Evolutionary conservation across 2,329 filamentous ascomycete genomes (phyloP).

Genomic region (Talaromyces sp.): DNA sequence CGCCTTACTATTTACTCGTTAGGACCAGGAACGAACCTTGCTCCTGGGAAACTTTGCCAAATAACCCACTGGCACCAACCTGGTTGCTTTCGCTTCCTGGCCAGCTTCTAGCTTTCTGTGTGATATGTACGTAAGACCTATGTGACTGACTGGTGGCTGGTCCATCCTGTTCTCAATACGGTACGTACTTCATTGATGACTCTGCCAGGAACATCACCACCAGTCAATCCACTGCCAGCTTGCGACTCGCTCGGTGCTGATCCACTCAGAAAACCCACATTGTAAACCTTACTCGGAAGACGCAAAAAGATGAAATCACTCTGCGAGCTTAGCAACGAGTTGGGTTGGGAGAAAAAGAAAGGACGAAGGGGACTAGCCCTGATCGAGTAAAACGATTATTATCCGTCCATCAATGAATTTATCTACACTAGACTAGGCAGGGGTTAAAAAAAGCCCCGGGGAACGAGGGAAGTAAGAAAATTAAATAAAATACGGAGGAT

Average conservation of each 20-base stretch:
- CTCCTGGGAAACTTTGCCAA: slow-evolving; percentile 2
- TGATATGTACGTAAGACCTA: slow-evolving; percentile 11
- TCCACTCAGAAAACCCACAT: slow-evolving; percentile 5
- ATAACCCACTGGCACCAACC: not conserved
- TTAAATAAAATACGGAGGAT: slow-evolving; percentile 1
- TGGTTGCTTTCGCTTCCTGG: not conserved
- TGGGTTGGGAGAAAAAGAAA: slow-evolving; percentile 5
- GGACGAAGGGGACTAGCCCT: slow-evolving; percentile 1
- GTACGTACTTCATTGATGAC: not conserved
- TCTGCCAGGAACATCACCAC: not conserved
- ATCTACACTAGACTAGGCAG: slow-evolving; percentile 4
- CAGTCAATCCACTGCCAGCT: not conserved
- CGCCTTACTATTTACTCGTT: slow-evolving; percentile 6
- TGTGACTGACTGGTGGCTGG: not conserved
- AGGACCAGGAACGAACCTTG: slow-evolving; percentile 2
- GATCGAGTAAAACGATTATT: slow-evolving; percentile 8
- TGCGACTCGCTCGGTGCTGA: not conserved
- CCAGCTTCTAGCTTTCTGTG: not conserved
- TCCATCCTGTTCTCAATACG: not conserved
- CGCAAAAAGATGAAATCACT: slow-evolving; percentile 3
- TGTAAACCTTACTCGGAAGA: slow-evolving; percentile 1
- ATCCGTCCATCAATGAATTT: slow-evolving; percentile 8
- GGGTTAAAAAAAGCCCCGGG: slow-evolving; percentile 10
- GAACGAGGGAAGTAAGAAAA: slow-evolving; percentile 11
- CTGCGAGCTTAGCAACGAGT: not conserved